These are phyloP conservation scores for Stachybotrys chlorohalonatus DNA, from an alignment of 2,329 filamentous ascomycete species.

Conservation along the genomic window DNA sequence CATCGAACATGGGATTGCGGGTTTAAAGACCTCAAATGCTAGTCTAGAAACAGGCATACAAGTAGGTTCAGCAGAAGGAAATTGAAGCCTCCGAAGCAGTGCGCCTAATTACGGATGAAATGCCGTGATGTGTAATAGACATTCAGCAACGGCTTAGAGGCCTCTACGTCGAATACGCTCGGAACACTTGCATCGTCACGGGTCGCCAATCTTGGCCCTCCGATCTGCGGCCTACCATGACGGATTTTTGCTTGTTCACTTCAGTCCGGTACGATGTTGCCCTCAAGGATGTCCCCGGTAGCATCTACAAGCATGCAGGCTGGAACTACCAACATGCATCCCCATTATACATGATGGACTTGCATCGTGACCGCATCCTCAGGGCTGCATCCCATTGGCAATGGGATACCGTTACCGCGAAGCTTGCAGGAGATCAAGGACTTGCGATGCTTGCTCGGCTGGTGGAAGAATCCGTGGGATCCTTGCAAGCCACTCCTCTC, in stretches of 20 bases:
- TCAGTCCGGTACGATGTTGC: conserved; percentile 62
- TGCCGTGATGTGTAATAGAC: neutral
- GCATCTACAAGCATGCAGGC: conserved; percentile 29
- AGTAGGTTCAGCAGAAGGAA: neutral
- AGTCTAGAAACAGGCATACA: too few species aligned
- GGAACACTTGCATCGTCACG: neutral
- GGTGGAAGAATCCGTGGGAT: conserved; percentile 25
- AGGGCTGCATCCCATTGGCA: conserved; percentile 48
- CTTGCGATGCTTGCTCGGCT: conserved; percentile 27
- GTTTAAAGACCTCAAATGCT: neutral
- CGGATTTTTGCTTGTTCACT: conserved; percentile 55
- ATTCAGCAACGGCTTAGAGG: neutral
- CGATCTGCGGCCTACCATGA: conserved; percentile 14
- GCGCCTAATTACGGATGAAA: neutral
- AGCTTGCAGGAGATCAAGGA: conserved; percentile 35
- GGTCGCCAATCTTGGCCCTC: neutral
- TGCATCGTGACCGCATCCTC: conserved; percentile 72
- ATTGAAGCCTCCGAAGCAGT: neutral
- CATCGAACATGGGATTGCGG: neutral
- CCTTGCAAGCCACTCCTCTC: conserved; percentile 23
- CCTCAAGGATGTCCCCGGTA: conserved; percentile 36
- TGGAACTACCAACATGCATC: conserved; percentile 47
- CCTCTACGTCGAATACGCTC: neutral
- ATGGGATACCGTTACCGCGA: conserved; percentile 38
- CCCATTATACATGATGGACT: conserved; percentile 69